phyloP scores from a whole-genome alignment of 371 early-diverging fungal species.

The Actinomucor elegans region DNA sequence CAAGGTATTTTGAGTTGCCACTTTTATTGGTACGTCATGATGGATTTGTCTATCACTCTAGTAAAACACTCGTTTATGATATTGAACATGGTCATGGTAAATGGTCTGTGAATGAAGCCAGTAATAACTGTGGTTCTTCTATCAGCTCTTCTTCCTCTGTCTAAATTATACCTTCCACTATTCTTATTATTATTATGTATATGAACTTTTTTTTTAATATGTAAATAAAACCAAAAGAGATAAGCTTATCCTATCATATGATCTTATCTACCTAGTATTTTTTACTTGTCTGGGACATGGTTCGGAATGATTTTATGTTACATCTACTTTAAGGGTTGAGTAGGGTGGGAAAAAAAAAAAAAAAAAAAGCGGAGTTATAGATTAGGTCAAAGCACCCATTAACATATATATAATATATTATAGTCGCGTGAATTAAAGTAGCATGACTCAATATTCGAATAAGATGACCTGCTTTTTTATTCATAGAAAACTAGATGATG shows the following conservation, averaged over 20 bases:
- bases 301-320: too few relatives aligned
- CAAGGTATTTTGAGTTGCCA: conserved; percentile 36
- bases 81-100: conserved; percentile 5
- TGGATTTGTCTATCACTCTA: conserved; percentile 39
- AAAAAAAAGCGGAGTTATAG: too few relatives aligned
- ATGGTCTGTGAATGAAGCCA: conserved; percentile 13
- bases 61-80: conserved; percentile 32
- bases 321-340: too few relatives aligned
- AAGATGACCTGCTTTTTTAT: too few relatives aligned
- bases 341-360: too few relatives aligned
- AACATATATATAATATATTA: too few relatives aligned
- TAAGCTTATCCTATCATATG: conserved; percentile 11
- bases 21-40: conserved; percentile 40
- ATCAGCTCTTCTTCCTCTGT: conserved; percentile 5
- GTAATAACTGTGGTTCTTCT: background rate
- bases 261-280: conserved; percentile 8
- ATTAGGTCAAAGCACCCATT: too few relatives aligned
- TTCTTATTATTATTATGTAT: conserved; percentile 4
- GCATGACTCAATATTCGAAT: too few relatives aligned
- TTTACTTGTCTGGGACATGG: too few relatives aligned
- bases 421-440: too few relatives aligned
- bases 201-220: background rate
- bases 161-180: background rate
- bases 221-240: background rate
- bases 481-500: too few relatives aligned